Conservation (phyloP, 2,329 filamentous ascomycete species). For the Colletotrichum sp. region DNA sequence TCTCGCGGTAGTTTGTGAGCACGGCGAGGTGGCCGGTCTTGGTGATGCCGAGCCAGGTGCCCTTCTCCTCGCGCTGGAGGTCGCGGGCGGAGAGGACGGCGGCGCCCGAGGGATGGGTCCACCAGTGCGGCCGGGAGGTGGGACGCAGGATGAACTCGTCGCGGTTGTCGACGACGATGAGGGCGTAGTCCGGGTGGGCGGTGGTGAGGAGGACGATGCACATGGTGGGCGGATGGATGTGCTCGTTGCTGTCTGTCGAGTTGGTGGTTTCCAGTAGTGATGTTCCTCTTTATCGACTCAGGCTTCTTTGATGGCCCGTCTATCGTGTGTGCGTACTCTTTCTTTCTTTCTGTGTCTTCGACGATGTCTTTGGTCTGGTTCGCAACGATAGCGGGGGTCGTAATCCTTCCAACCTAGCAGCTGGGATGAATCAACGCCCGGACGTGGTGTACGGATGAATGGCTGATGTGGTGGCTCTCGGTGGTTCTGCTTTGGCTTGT, state of each 20-base stretch:
- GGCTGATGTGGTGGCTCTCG: not conserved
- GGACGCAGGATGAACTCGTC: slow-evolving; percentile 74
- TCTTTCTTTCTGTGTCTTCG: not conserved
- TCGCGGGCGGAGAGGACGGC: slow-evolving; percentile 65
- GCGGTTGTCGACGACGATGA: slow-evolving; percentile 79
- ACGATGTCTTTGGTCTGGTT: not conserved
- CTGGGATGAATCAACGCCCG: not conserved
- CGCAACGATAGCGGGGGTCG: not conserved
- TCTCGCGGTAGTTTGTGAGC: slow-evolving; percentile 71
- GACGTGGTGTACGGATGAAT: not conserved
- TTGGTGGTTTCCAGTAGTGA: not conserved
- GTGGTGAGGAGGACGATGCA: slow-evolving; percentile 81
- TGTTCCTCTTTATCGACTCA: not conserved
- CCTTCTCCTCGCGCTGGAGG: slow-evolving; percentile 64
- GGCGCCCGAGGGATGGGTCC: slow-evolving; percentile 51
- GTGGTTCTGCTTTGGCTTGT: not conserved
- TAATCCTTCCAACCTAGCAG: not conserved
- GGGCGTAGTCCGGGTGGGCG: slow-evolving; percentile 74
- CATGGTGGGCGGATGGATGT: slow-evolving; percentile 50
- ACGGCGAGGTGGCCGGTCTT: slow-evolving; percentile 65
- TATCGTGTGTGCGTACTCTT: not conserved
- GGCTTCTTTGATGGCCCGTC: not conserved
- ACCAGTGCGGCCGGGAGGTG: slow-evolving; percentile 69
- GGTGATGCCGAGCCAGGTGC: slow-evolving; percentile 71
- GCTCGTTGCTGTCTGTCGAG: not conserved